These are phyloP conservation scores for Pichia terricola DNA, from an alignment of 1,139 yeast species.

Conservation along the genomic window DNA sequence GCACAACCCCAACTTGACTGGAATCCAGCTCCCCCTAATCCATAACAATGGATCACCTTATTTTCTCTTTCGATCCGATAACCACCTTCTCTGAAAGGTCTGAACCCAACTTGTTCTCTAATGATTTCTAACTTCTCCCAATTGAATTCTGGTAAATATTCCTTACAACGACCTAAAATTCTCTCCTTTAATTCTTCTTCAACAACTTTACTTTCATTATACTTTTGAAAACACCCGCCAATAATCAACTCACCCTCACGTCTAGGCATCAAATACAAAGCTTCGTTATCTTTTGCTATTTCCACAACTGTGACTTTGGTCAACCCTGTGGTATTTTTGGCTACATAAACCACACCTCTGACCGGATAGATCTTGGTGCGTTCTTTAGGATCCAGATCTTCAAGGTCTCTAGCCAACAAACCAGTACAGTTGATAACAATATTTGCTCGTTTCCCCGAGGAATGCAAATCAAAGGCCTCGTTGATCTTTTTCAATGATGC, in stretches of 20 bases:
- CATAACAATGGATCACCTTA: constrained; percentile 35
- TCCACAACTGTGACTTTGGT: constrained; percentile 21
- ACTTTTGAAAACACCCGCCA: constrained; percentile 38
- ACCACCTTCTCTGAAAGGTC: constrained; percentile 45
- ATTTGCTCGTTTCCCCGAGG: constrained; percentile 19
- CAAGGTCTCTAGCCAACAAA: constrained; percentile 31
- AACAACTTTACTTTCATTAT: constrained; percentile 22
- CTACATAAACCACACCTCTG: constrained; percentile 36
- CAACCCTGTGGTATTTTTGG: constrained; percentile 27
- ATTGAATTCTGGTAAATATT: constrained; percentile 33
- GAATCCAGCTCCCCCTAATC: constrained; percentile 47
- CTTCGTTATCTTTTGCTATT: constrained; percentile 28
- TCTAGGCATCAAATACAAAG: constrained; percentile 41
- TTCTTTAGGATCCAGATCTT: constrained; percentile 24
- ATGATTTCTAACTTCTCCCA: constrained; percentile 32
- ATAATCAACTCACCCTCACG: constrained; percentile 46
- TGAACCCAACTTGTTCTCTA: constrained; percentile 38
- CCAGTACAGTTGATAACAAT: constrained; percentile 43
- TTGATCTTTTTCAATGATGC: constrained; percentile 14
- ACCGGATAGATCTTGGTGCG: constrained; percentile 28
- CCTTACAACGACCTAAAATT: constrained; percentile 32
- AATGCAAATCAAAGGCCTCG: constrained; percentile 18
- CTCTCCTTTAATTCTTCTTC: constrained; percentile 32
- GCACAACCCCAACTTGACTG: constrained; percentile 27
- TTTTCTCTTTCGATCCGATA: constrained; percentile 23